phyloP scores from a whole-genome alignment of 2,329 filamentous ascomycete genomes.

The Colletotrichum abscissum region DNA sequence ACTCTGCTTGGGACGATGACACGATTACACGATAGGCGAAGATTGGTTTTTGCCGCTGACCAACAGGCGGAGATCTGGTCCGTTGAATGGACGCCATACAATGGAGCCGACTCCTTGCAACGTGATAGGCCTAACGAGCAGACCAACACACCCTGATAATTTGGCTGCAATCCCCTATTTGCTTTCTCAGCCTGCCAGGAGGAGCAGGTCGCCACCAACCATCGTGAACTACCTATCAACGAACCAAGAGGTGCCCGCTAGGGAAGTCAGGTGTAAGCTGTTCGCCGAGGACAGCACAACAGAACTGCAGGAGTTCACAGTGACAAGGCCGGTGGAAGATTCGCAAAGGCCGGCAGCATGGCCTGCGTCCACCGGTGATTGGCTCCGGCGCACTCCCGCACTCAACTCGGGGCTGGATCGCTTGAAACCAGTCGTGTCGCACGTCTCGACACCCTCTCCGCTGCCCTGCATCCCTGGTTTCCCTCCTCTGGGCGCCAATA shows the following conservation, averaged over 20 bases:
- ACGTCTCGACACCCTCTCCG: conserved; percentile 34
- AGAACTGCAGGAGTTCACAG: not conserved
- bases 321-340: not conserved
- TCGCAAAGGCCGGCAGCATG: not conserved
- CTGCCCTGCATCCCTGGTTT: conserved; percentile 27
- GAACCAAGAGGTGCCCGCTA: not conserved
- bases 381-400: conserved; percentile 11
- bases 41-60: not conserved
- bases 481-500: conserved; percentile 24
- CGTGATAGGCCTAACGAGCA: conserved; percentile 5
- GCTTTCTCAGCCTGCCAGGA: conserved; percentile 8
- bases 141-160: conserved; percentile 9
- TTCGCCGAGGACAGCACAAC: conserved; percentile 11
- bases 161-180: conserved; percentile 6
- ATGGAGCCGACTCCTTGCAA: not conserved
- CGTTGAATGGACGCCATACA: not conserved
- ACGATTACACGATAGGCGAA: conserved; percentile 21
- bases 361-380: conserved; percentile 22
- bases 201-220: conserved; percentile 16
- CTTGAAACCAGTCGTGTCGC: conserved; percentile 37
- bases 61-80: not conserved
- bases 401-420: conserved; percentile 24
- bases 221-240: not conserved
- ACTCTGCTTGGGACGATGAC: conserved; percentile 8
- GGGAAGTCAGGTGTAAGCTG: not conserved